A percentile compares a stretch with the other conserved stretches of the same genome.
Evolutionary conservation across 73 alveolate genomes (phyloP).

Genomic region (Loxodes magnus): DNA sequence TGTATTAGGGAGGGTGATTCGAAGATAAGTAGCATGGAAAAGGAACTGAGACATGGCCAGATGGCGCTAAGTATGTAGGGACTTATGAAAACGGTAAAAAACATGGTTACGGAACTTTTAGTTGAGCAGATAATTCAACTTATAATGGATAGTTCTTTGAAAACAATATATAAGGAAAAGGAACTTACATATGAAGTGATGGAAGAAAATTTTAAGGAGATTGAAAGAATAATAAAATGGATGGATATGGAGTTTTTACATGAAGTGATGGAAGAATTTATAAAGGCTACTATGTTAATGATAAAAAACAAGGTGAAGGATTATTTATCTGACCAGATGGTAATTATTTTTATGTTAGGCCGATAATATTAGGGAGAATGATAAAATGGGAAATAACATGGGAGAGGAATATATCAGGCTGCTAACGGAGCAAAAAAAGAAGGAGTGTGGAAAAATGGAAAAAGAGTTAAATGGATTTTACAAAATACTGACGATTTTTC

Average conservation of each 20-base stretch:
- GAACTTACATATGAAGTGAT: conserved; percentile 75
- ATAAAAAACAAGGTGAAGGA: conserved; percentile 88
- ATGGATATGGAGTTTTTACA: conserved; percentile 75
- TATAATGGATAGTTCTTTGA: conserved; percentile 52
- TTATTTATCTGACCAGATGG: conserved; percentile 88
- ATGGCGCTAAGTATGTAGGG: conserved; percentile 59
- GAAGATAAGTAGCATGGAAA: conserved; percentile 37
- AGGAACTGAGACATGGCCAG: conserved; percentile 40
- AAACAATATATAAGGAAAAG: conserved; percentile 73
- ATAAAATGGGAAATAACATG: conserved; percentile 70
- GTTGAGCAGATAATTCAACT: conserved; percentile 42
- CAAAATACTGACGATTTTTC: too few relatives aligned
- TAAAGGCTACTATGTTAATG: conserved; percentile 86
- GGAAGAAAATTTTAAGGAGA: conserved; percentile 66
- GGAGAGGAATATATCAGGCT: conserved; percentile 41
- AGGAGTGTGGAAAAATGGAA: conserved; percentile 47
- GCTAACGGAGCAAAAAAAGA: conserved; percentile 28
- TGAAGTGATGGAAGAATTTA: conserved; percentile 95
- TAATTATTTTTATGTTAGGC: too few relatives aligned
- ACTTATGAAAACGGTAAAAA: conserved; percentile 41
- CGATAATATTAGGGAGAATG: conserved; percentile 72
- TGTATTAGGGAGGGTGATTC: conserved; percentile 39
- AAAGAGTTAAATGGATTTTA: conserved; percentile 18
- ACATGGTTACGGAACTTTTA: conserved; percentile 54
- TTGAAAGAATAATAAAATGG: conserved; percentile 56